Conservation (phyloP, 2,329 filamentous ascomycete species). For the Apiospora sp. region DNA sequence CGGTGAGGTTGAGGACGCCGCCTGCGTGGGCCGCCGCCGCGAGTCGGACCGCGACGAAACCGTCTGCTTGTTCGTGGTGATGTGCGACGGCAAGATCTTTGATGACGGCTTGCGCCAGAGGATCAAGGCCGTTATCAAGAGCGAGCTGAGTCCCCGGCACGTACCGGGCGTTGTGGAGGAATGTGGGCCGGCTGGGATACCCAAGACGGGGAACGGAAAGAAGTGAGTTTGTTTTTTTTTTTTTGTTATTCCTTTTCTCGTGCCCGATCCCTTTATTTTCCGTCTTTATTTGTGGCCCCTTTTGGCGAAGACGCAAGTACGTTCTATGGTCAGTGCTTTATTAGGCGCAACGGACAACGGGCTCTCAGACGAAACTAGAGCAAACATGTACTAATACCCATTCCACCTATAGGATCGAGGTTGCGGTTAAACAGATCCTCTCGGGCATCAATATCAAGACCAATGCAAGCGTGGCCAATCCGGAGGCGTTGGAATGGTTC, state of each 20-base stretch:
- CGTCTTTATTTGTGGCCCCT: conserved; percentile 20
- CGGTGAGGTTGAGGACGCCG: conserved; percentile 79
- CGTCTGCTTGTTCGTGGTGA: conserved; percentile 87
- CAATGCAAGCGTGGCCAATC: conserved; percentile 92
- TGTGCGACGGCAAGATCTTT: conserved; percentile 67
- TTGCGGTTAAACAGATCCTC: conserved; percentile 94
- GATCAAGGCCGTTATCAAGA: conserved; percentile 75
- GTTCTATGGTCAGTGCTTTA: neutral
- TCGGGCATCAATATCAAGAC: conserved; percentile 88
- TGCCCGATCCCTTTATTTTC: no score
- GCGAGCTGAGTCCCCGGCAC: conserved; percentile 86
- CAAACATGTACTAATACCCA: conserved; percentile 16
- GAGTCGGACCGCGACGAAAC: conserved; percentile 81
- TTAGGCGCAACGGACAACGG: neutral
- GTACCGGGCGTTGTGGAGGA: conserved; percentile 85
- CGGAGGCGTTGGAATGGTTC: conserved; percentile 89
- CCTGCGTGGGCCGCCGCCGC: conserved; percentile 83
- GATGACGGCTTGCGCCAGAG: conserved; percentile 64
- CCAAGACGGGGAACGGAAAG: conserved; percentile 93
- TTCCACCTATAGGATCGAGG: conserved; percentile 74
- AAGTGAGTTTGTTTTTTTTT: conserved; percentile 67
- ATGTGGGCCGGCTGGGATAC: conserved; percentile 77
- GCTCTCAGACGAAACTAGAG: neutral
- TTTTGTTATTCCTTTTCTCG: neutral
- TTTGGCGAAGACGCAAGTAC: neutral